A percentile compares a stretch with the other conserved stretches of the same genome.
phyloP scores from a whole-genome alignment of 2,329 filamentous ascomycete species.

The Phaeoacremonium minimum region DNA sequence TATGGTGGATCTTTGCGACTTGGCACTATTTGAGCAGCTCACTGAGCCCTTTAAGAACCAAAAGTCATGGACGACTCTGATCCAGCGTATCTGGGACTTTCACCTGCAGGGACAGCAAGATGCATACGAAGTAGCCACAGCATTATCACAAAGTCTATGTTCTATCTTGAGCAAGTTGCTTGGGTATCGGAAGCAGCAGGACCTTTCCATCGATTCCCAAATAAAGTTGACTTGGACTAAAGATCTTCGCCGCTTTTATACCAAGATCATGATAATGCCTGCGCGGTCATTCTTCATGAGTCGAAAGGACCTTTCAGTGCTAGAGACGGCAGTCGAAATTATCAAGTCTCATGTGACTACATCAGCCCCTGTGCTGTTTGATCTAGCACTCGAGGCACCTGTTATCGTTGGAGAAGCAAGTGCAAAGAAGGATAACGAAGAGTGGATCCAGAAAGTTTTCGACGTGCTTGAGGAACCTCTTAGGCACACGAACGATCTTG shows the following conservation, averaged over 20 bases:
- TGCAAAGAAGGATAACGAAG: conserved; percentile 29
- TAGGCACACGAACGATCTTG: conserved; percentile 11
- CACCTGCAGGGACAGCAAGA: conserved; percentile 47
- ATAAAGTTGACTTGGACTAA: conserved; percentile 34
- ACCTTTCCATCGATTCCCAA: conserved; percentile 13
- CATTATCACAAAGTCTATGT: conserved; percentile 35
- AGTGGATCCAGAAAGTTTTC: conserved; percentile 34
- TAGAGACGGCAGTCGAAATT: conserved; percentile 35
- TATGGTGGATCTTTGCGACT: conserved; percentile 39
- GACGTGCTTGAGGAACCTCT: conserved; percentile 21
- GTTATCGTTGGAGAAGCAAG: conserved; percentile 28
- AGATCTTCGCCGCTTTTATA: conserved; percentile 44
- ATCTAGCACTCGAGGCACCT: conserved; percentile 27
- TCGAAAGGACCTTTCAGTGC: conserved; percentile 31
- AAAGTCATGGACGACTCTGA: conserved; percentile 41
- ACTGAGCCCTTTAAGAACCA: conserved; percentile 29
- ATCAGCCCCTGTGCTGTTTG: conserved; percentile 40
- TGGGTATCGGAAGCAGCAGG: conserved; percentile 12
- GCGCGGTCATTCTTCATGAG: conserved; percentile 42
- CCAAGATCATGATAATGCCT: conserved; percentile 46
- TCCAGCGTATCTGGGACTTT: conserved; percentile 46
- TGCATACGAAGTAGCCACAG: conserved; percentile 39
- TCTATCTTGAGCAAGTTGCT: conserved; percentile 35
- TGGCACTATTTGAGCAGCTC: conserved; percentile 25
- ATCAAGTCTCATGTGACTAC: conserved; percentile 26